Evolutionary conservation across 257 asterid species (phyloP).

Genomic region (Solanum medicagineum): DNA sequence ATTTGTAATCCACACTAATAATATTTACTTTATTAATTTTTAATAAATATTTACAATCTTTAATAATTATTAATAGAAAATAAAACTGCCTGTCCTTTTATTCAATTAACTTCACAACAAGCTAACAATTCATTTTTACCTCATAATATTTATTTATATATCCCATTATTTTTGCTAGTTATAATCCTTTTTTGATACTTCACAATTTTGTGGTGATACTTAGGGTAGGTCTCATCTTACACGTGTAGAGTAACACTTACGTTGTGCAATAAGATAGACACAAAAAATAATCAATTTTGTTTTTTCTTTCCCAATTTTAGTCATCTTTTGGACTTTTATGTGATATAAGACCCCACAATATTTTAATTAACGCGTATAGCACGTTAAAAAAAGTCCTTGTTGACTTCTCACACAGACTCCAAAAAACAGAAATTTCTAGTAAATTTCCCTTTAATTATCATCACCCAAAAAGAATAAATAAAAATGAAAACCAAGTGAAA

Average conservation of each 20-base stretch:
- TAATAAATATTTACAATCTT: not conserved
- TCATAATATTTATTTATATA: no score
- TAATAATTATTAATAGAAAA: no score
- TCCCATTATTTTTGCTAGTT: not conserved
- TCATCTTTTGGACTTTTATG: not conserved
- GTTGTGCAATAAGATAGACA: not conserved
- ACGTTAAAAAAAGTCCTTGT: not conserved
- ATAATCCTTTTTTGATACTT: not conserved
- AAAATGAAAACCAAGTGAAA: not conserved
- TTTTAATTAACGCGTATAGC: slow-evolving; percentile 15
- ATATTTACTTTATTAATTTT: not conserved
- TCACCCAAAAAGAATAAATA: not conserved
- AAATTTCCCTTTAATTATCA: not conserved
- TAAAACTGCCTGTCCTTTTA: no score
- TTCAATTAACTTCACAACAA: no score
- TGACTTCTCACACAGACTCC: slow-evolving; percentile 8
- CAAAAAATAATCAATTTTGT: not conserved
- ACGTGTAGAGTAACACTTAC: not conserved
- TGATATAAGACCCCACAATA: slow-evolving; percentile 7
- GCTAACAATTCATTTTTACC: no score
- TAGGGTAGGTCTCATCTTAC: not conserved
- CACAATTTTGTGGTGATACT: not conserved
- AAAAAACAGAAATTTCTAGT: not conserved
- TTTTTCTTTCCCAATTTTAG: not conserved
- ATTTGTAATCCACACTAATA: no score